Evolutionary conservation across 139 green algal genomes (phyloP), one percentile per base, ranked within the genome.

Genomic region (Ulvella scutata): DNA sequence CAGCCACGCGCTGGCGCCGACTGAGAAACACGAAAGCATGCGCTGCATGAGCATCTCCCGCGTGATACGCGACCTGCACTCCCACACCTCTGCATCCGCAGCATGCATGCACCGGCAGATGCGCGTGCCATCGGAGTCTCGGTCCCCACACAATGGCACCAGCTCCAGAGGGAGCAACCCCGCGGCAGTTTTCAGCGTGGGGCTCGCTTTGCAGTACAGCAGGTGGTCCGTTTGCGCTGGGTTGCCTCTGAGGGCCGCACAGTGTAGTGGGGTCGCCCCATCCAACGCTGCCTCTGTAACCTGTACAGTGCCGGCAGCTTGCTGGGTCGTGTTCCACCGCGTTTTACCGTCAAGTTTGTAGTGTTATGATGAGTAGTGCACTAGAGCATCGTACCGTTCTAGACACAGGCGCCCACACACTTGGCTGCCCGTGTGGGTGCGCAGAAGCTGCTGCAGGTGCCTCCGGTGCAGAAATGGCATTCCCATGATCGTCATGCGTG

Each of bases 181-280:
- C 4, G 84, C 84, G 17, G 86, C 80, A 4, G 87, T 92, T 20
- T 62, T 72, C 17, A 86, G 9, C 4, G 81, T 77, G 2, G 87
- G 84, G 62, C 92, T 82, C 2, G 87, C 86, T 3, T 87, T 87
- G 40, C 81, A 90, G 38, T 81, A 85, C 62, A 94, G 78, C 62
- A 94, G 79, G 67, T 91, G 86, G 60, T 92, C 82, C 43, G 91
- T 82, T 77, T 86, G 80, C 0, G 82, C 81, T 2, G 88, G 88
- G 72, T 90, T 92, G 60, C 85, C 88, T 0, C 88, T 76, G 21
- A 92, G 43, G 0, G 89, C 87, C 9, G 89, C 89, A 77, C 87
- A 93, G 81, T 94, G 89, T 73, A 94, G 84, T 20, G 88, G 81
- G 3, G 86, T 91, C 3, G 84, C 84, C 0, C 87, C 87, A 33